These are phyloP conservation scores for Ceratobasidium sp. DNA, from an alignment of 1,284 basidiomycete species.

Conservation along the genomic window DNA sequence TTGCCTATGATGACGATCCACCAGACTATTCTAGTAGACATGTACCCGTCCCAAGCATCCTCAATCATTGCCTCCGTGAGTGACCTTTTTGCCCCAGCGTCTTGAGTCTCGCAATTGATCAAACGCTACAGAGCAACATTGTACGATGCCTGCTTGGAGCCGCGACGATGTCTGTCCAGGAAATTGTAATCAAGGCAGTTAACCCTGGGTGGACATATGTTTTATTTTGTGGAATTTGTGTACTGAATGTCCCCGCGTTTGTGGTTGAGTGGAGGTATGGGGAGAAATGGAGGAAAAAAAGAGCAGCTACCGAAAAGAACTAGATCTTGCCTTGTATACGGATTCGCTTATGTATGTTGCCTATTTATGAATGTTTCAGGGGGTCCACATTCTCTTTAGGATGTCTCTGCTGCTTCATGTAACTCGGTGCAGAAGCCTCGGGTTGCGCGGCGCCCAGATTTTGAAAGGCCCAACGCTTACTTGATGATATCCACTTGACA, in stretches of 20 bases:
- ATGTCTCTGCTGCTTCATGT: too few relatives aligned
- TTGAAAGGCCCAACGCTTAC: too few relatives aligned
- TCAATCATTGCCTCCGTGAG: slow-evolving; percentile 67
- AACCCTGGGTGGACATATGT: slow-evolving; percentile 67
- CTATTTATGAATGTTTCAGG: too few relatives aligned
- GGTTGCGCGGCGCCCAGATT: too few relatives aligned
- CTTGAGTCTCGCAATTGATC: slow-evolving; percentile 49
- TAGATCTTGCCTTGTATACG: not conserved
- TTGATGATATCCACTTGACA: too few relatives aligned
- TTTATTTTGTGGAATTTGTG: slow-evolving; percentile 59
- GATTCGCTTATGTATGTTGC: not conserved
- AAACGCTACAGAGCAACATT: slow-evolving; percentile 66
- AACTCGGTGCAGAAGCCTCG: too few relatives aligned
- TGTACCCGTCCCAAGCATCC: slow-evolving; percentile 70
- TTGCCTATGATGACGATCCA: slow-evolving; percentile 52
- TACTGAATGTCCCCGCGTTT: slow-evolving; percentile 57
- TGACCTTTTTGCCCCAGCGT: too few relatives aligned
- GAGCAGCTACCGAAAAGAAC: not conserved
- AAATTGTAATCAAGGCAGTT: slow-evolving; percentile 62
- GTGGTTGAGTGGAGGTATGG: slow-evolving; percentile 26
- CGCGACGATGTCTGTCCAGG: slow-evolving; percentile 63
- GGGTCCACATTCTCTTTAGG: too few relatives aligned
- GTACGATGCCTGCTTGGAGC: slow-evolving; percentile 69
- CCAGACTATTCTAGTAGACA: slow-evolving; percentile 72
- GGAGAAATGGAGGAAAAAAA: slow-evolving; percentile 17